Evolutionary conservation across 345 rosid species (phyloP), one percentile per base, ranked within the genome.

Genomic region (Boechera stricta): DNA sequence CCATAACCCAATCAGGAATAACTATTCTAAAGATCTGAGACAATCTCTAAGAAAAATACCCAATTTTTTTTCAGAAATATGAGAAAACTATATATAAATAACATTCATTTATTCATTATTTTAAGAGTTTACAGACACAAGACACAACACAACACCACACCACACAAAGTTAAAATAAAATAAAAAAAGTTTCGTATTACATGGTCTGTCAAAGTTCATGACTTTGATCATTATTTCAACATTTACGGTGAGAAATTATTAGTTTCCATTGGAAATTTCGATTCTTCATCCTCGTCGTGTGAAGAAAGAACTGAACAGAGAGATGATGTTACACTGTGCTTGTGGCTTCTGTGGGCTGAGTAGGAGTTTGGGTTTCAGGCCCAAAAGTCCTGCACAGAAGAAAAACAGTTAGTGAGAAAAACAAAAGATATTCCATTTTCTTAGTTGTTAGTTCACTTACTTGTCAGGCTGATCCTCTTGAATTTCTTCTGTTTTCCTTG

Each of bases 381-480:
- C 18, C 28, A 49, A 18, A 2, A 3, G 0, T 13, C 33, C 67
- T 71, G 41, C 67, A 33, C 67, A 31, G 24, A 48, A 35, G 5
- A 4, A 33, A 7, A 32, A 26, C 11, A 60, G 6, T 31, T 5
- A 7, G 1, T 12, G 53, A 4, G 64, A 21, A 39, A 9, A 16
- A 41, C 31, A 6, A 4, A 10, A 11, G 0, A 47, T 4, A 24
- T 33, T 71, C 4, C 21, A 42, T 47, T 10, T 11, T 7, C 0
- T 7, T 2, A 11, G 24, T 31, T 10, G 1, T 24, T 16, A 35
- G 1, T 62, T 39, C 41, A 72, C 54, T 39, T 63, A 73, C 77
- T 53, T 73, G 7, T 42, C 71, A 73, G 45, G 24, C 16, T 63
- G 63, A 6, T 52, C 77, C 24, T 62, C 48, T n/a, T 65, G 18